Base-by-base conservation (phyloP, 768 basidiomycete species). In the Termitomyces sp. region DNA sequence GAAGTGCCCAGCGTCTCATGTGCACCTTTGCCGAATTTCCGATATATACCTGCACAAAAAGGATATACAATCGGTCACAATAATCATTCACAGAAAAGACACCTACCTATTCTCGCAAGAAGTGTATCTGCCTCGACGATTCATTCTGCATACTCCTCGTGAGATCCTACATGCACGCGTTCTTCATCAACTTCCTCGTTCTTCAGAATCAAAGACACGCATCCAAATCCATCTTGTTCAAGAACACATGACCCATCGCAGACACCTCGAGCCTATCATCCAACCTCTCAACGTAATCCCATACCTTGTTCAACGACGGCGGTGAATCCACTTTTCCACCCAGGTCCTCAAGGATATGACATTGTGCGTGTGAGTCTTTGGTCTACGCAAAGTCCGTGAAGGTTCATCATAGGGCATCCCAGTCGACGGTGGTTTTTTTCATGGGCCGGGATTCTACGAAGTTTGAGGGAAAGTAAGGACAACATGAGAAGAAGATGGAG, bases 171-270 rank as follows among this genome's bases (percentile, higher is more conserved):
- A 39, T 3, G 63, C 2, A 30, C 12, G 18, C 24, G 26, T 40
- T 12, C 36, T 24, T 18, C 36, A n/a, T 39, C 36, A 52, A 20
- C 16, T 7, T 24, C 10, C 16, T 30, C 18, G 8, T 33, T 22
- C 2, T n/a, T 9, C n/a, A 43, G 51, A 40, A 14, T 43, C 26
- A 33, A 40, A 33, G 20, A 74, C 86, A 63, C 64, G 91, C 88
- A 88, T 61, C 26, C 40, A 85, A 78, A 68, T 89, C 82, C 66
- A 87, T 93, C n/a, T 95, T 95, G 65, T 98, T 96, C 66, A 96
- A 77, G 70, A 98, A 96, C 4, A 79, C 85, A 62, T 91, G 86
- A 0, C 93, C 95, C 2, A 69, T 69, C 0, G 75, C 64, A 1
- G 75, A 68, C 10, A 68, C 57, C 1, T 51, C 50, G 7, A 51